Conservation (phyloP, 352 stramenopile species). For the Phytophthora rubi region DNA sequence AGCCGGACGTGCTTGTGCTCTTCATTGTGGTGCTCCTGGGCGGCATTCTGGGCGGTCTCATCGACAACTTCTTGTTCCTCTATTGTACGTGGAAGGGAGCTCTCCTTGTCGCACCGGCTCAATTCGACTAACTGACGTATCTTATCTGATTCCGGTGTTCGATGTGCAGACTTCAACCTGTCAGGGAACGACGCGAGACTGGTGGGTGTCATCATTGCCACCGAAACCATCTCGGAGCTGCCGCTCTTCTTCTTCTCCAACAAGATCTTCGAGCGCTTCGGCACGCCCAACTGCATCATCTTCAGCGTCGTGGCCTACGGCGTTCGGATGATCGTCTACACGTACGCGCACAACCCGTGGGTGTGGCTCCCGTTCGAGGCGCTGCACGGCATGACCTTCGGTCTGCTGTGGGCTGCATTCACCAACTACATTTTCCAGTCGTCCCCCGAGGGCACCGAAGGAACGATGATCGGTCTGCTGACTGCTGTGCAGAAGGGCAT, state of each 20-base stretch:
- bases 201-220: conserved; percentile 70
- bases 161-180: conserved; percentile 56
- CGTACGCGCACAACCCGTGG: conserved; percentile 70
- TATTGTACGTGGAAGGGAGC: neutral
- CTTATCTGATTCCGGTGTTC: neutral
- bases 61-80: conserved; percentile 77
- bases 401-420: conserved; percentile 73
- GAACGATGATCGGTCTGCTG: conserved; percentile 76
- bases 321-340: conserved; percentile 69
- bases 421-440: conserved; percentile 82
- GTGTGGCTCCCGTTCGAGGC: conserved; percentile 63
- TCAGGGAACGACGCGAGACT: conserved; percentile 64
- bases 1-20: conserved; percentile 67
- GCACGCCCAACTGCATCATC: conserved; percentile 59
- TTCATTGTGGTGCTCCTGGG: conserved; percentile 73
- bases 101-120: neutral
- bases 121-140: neutral
- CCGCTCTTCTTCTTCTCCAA: conserved; percentile 82
- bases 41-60: conserved; percentile 62
- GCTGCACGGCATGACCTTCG: conserved; percentile 76
- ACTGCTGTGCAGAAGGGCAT: conserved; percentile 73
- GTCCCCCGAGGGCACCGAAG: conserved; percentile 64
- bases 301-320: conserved; percentile 61
- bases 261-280: conserved; percentile 65
- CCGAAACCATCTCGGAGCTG: conserved; percentile 75